Conservation (phyloP, 78 protist species). For the Dictyostelium firmibasis region DNA sequence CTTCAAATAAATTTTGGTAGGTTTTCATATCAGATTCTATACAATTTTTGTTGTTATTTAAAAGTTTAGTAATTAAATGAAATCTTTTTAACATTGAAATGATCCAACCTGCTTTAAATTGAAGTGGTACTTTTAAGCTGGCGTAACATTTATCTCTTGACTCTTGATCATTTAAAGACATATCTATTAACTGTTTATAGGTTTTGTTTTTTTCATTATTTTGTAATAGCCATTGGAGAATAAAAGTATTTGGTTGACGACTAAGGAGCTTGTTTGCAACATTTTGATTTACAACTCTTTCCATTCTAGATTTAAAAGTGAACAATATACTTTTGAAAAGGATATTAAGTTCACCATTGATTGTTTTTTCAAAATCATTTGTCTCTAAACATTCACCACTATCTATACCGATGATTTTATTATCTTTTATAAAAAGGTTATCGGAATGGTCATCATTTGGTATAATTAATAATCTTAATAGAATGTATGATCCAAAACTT, state of each 20-base stretch:
- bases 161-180: neutral
- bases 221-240: neutral
- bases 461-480: neutral
- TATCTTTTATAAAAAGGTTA: neutral
- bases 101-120: neutral
- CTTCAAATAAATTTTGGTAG: neutral
- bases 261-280: neutral
- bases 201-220: neutral
- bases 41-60: neutral
- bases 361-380: neutral
- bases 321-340: neutral
- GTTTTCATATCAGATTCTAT: neutral
- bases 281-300: neutral
- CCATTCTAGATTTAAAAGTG: neutral
- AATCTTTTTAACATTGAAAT: neutral
- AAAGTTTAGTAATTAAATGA: neutral
- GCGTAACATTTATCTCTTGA: neutral
- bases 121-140: neutral
- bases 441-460: neutral
- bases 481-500: neutral
- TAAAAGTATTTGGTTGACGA: neutral
- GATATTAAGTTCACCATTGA: neutral
- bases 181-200: neutral
- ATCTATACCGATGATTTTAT: neutral
- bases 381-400: neutral